Percentiles rank a stretch among this genome's conserved stretches.
phyloP scores from a whole-genome alignment of 495 filamentous ascomycete species.

The Aspergillus hancockii region DNA sequence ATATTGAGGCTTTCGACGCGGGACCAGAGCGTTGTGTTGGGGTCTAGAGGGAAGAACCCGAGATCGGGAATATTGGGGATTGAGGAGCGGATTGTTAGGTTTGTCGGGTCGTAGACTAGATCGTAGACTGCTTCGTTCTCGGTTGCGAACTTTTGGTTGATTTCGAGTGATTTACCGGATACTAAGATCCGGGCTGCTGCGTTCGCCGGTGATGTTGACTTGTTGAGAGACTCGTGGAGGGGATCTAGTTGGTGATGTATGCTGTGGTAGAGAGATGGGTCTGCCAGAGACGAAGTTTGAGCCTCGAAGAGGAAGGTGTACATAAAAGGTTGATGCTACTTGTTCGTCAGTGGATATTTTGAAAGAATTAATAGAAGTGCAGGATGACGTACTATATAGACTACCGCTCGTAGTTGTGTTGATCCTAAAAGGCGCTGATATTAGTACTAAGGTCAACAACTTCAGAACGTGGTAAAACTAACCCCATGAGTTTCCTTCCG shows the following conservation, averaged over 20 bases:
- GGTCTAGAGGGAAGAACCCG: conserved; percentile 15
- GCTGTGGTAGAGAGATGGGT: conserved; percentile 71
- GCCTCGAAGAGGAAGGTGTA: conserved; percentile 86
- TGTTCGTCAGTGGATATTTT: conserved; percentile 3
- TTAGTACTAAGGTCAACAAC: not conserved
- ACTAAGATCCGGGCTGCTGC: conserved; percentile 50
- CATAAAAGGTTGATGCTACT: conserved; percentile 77
- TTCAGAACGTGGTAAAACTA: not conserved
- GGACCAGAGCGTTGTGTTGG: conserved; percentile 53
- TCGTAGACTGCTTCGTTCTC: conserved; percentile 67
- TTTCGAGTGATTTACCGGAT: conserved; percentile 26
- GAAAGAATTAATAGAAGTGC: not conserved
- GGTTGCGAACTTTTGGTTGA: conserved; percentile 28
- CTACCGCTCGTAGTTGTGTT: conserved; percentile 66
- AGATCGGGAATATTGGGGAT: conserved; percentile 89
- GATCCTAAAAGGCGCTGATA: conserved; percentile 8
- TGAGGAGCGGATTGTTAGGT: conserved; percentile 75
- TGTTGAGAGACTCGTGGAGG: conserved; percentile 68
- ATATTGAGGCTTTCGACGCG: conserved; percentile 88
- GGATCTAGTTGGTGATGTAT: conserved; percentile 81
- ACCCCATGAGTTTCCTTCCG: conserved; percentile 23
- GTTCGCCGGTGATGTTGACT: conserved; percentile 61
- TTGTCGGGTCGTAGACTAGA: conserved; percentile 79
- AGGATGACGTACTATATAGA: conserved; percentile 57
- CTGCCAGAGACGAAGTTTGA: conserved; percentile 63